Base-by-base conservation (phyloP, 768 basidiomycete species). In the Suillus sp. region DNA sequence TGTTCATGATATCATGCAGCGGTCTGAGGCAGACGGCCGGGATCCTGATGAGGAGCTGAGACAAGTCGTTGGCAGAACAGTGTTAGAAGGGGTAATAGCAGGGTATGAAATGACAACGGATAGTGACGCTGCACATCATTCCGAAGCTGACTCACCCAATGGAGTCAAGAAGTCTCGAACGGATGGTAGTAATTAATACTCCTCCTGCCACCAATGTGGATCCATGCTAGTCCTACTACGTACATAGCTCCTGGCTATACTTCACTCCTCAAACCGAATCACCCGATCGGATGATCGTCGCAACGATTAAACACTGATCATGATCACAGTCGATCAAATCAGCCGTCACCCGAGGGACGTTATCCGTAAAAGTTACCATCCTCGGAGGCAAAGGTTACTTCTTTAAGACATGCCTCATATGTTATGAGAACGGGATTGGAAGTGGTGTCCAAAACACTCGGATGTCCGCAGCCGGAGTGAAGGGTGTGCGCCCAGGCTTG, bases 21-120 rank as follows among this genome's bases (percentile, higher is more conserved):
- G 80, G 42, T 82, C 83, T 27, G 80, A 84, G 65, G 74, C 74
- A 53, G 75, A 86, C 66, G 90, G 88, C 8, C 77, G 80, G 35
- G 85, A 92, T 73, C 88, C 86, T 38, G 89, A 93, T 25, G 84
- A 84, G 32, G 80, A 88, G 69, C 80, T 95, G 59, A 78, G 85
- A 57, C 79, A 78, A 61, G 82, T 83, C 13, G 92, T 95, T 54
- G 76, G 71, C 42, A 75, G 80, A 68, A 84, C 87, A 18, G 89
- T 96, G 55, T 74, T 92, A 38, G 80, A 88, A 68, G 88, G 91
- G 47, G 78, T 92, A 53, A 71, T 80, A 14, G 80, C 84, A 18
- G 91, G 92, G 4, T 87, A 82, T 69, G 78, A 81, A 16, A 79
- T 90, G 74, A 73, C 82, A 27, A 65, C 67, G 7, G 70, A 67